These are phyloP conservation scores for Panicum miliaceum DNA, from an alignment of 176 grass and related monocot genomes.

Conservation along the genomic window DNA sequence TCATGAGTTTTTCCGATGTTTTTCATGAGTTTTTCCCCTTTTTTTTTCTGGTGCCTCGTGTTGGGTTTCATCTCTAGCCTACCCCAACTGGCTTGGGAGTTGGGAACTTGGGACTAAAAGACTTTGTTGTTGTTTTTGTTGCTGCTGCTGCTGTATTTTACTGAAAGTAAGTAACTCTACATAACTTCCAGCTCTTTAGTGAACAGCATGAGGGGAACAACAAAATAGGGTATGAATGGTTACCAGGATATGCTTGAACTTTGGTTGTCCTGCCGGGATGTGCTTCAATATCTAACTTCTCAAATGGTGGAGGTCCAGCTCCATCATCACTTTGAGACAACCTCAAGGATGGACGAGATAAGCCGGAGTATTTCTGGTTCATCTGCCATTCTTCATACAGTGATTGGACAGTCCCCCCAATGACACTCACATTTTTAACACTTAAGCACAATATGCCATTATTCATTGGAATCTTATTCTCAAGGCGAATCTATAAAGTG, in stretches of 20 bases:
- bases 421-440: conserved; percentile 59
- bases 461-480: conserved; percentile 74
- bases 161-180: not conserved
- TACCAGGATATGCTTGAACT: conserved; percentile 50
- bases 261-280: conserved; percentile 37
- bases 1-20: not conserved
- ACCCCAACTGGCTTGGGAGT: not conserved
- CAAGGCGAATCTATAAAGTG: conserved; percentile 61
- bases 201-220: conserved; percentile 1
- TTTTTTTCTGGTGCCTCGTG: not conserved
- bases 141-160: not conserved
- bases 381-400: conserved; percentile 89
- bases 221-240: conserved; percentile 19
- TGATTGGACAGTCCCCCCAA: conserved; percentile 77
- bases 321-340: conserved; percentile 71
- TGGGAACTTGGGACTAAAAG: not conserved
- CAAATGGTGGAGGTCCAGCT: conserved; percentile 74
- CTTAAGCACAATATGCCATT: conserved; percentile 76
- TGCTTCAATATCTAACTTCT: conserved; percentile 72
- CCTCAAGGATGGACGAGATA: conserved; percentile 63
- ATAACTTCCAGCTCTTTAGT: conserved; percentile 2
- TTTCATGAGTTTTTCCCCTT: not conserved
- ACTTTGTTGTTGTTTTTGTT: not conserved
- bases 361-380: conserved; percentile 78
- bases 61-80: not conserved